phyloP scores from a whole-genome alignment of 257 asterid species.

The Orobanche coerulescens region DNA sequence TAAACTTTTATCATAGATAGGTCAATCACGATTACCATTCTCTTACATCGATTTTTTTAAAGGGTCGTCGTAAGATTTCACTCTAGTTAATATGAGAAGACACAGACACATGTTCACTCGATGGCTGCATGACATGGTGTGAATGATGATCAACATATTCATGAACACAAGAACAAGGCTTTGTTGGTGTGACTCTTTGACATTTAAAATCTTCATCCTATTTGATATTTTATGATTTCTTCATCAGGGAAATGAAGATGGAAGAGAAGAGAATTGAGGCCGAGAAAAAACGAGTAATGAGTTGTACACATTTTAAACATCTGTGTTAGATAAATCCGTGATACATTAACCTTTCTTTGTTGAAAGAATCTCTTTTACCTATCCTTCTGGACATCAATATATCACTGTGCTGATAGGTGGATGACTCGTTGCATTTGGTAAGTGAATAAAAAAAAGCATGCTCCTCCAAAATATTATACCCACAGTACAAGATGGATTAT shows the following conservation, averaged over 20 bases:
- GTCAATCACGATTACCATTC: no score
- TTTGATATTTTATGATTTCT: conserved; percentile 20
- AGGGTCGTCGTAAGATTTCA: no score
- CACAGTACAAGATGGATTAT: neutral
- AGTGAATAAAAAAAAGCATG: neutral
- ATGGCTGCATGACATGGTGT: neutral
- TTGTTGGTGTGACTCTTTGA: neutral
- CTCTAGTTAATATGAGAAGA: neutral
- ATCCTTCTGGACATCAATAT: neutral
- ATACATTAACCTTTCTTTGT: neutral
- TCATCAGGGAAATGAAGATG: conserved; percentile 89
- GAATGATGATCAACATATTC: neutral
- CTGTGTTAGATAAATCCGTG: no score
- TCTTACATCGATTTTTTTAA: no score
- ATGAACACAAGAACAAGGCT: neutral
- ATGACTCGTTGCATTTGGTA: neutral
- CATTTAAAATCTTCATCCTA: neutral
- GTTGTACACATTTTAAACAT: conserved; percentile 5
- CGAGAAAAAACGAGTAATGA: conserved; percentile 76
- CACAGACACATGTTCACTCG: neutral
- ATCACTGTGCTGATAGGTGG: neutral
- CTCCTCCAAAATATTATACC: neutral
- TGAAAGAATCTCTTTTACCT: neutral
- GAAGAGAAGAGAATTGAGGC: conserved; percentile 98
- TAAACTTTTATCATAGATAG: no score